Base-by-base conservation (phyloP, 2,329 filamentous ascomycete species). In the Colletotrichum shisoi region DNA sequence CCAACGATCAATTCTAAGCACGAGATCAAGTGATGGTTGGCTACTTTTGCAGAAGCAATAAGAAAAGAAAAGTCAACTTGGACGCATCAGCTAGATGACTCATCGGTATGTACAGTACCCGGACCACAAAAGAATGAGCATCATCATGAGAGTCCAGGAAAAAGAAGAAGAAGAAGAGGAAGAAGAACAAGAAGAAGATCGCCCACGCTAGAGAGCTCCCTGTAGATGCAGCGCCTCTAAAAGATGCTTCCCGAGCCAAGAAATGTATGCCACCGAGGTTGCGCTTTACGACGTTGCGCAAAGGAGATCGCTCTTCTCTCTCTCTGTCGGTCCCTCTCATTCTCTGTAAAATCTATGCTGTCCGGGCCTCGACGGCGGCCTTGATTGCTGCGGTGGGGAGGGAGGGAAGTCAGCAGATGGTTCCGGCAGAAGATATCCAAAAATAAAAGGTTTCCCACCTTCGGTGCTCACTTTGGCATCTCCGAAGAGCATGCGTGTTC, bases 401-500 rank as follows among this genome's bases (percentile, higher is more conserved):
- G 31, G 8, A 42, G 12, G 9, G 4, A 71, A 71, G 73, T 80
- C n/a, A n/a, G 51, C 8, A 5, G 8, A 27, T 7, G 15, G 3
- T 27, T 9, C 17, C 6, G 17, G 3, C 8, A 2, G 12, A 13
- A 31, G 13, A 17, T 1, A 2, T 31, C 0, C 5, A 12, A 2
- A 17, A 24, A 12, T 4, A 12, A 2, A 17, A 24, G 11, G 77
- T 34, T 7, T 34, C 86, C 76, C 74, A 91, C 89, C 91, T 81
- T 95, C 92, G 74, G 91, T 94, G 67, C 89, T 91, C 67, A 87
- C 85, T 80, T 92, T 94, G 21, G 93, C 93, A 80, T 97, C 93
- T 31, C 93, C 93, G 79, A 97, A 96, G 66, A 97, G 77, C 93
- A 96, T 97, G 80, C 90, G 91, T 2, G 93, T 93, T 58, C 90